Evolutionary conservation across 2,329 filamentous ascomycete genomes (phyloP), one percentile per base, ranked within the genome.

Genomic region (Fusarium nelsonii): DNA sequence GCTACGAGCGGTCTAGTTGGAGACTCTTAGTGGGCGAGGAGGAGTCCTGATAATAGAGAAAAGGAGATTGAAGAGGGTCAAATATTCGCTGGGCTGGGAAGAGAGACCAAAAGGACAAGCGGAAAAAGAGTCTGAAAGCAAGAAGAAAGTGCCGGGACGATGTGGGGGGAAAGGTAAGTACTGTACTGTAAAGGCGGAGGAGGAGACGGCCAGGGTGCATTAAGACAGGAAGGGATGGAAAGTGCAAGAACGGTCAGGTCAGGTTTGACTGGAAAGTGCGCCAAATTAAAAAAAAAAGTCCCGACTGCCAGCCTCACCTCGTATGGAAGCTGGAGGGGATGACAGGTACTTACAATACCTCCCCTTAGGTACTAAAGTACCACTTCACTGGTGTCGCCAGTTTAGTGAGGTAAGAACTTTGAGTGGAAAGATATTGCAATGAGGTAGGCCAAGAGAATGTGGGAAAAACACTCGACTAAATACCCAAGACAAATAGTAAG

Each of bases 101-200:
- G 20, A 49, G 36, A 36, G 23, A 49, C 40, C 28, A 62, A 43
- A 36, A 52, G 46, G 12, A 49, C 54, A 66, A 58, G 58, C 34
- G 62, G 65, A 57, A 63, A 71, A 59, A 51, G 68, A 58, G 58
- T 50, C 45, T 64, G 39, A 45, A 43, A 53, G 39, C 32, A 51
- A 45, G 55, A 63, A 67, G 54, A 64, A 60, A 71, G 68, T 71
- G 58, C 68, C 61, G 65, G 56, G 58, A 55, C 58, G 52, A 64
- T 64, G 69, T 71, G 69, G 65, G 65, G 68, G 61, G 46, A 15
- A 49, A 34, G 30, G 44, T 53, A 41, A 34, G 20, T 44, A 45
- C 30, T 53, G 46, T 26, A 49, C 20, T 50, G 40, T 43, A 43
- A 28, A 15, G 5, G 14, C 23, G 46, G 39, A 53, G 11, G 32